These are phyloP conservation scores for Trichophyton simii DNA, from an alignment of 2,329 filamentous ascomycete genomes.

Conservation along the genomic window DNA sequence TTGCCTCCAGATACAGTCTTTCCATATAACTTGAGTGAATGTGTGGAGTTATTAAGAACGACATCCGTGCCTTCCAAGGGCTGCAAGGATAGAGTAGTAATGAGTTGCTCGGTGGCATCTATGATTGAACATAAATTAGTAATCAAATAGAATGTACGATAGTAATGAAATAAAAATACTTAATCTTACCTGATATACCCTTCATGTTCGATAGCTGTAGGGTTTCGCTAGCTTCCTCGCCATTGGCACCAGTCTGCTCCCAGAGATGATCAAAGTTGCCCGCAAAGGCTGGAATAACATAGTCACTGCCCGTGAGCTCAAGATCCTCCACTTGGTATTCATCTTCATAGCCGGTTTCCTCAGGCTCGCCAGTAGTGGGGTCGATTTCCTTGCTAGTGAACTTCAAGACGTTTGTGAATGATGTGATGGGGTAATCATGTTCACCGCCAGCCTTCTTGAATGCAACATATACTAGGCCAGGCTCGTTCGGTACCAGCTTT, in stretches of 20 bases:
- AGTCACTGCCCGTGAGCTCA: conserved; percentile 82
- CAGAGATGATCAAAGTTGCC: conserved; percentile 92
- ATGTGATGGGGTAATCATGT: conserved; percentile 56
- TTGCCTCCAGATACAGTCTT: conserved; percentile 86
- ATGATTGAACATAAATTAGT: conserved; percentile 20
- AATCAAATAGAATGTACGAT: background rate
- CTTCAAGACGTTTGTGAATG: conserved; percentile 85
- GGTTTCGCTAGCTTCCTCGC: conserved; percentile 84
- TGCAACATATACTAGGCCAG: conserved; percentile 86
- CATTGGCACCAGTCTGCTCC: conserved; percentile 81
- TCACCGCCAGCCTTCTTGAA: conserved; percentile 76
- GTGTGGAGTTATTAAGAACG: conserved; percentile 73
- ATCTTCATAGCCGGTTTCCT: conserved; percentile 87
- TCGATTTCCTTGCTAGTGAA: conserved; percentile 98
- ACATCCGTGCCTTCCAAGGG: conserved; percentile 91
- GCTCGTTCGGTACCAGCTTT: conserved; percentile 69
- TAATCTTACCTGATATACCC: conserved; percentile 68
- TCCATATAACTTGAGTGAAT: conserved; percentile 89
- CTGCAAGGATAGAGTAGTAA: conserved; percentile 76
- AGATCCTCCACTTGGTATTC: conserved; percentile 95
- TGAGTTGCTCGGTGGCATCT: conserved; percentile 88
- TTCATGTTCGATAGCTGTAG: conserved; percentile 77
- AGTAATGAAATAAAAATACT: conserved; percentile 5
- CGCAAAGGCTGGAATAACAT: conserved; percentile 83
- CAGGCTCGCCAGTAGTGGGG: conserved; percentile 80